These are phyloP conservation scores for Aechmea fasciata DNA, from an alignment of 176 grass and related monocot genomes.

Conservation along the genomic window DNA sequence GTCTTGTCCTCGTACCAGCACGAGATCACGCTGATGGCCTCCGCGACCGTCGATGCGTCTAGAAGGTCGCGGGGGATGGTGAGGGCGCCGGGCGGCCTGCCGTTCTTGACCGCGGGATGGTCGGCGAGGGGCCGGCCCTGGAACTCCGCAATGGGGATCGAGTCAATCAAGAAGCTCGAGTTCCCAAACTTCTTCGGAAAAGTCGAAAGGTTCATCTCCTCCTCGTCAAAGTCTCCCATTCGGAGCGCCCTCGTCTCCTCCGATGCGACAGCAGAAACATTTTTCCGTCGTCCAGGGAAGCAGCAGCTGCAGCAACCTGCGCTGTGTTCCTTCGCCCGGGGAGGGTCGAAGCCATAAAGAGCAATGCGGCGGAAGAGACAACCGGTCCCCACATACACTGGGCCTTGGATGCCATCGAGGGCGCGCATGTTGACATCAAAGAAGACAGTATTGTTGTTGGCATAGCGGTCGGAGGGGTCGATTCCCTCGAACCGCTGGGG, in stretches of 20 bases:
- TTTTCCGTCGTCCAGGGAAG: constrained; percentile 63
- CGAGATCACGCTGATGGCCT: constrained; percentile 87
- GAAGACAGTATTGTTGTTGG: constrained; percentile 98
- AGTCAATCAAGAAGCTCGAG: constrained; percentile 72
- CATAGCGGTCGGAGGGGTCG: constrained; percentile 94
- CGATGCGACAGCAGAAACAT: constrained; percentile 13
- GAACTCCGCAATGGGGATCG: constrained; percentile 88
- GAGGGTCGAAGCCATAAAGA: constrained; percentile 88
- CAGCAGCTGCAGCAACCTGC: constrained; percentile 75
- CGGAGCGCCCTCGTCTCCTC: constrained; percentile 77
- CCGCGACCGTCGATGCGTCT: constrained; percentile 85
- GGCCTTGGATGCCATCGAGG: constrained; percentile 76
- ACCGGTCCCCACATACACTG: constrained; percentile 89
- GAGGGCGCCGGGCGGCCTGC: constrained; percentile 67
- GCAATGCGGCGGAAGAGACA: constrained; percentile 90
- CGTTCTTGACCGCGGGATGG: constrained; percentile 88
- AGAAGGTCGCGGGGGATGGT: constrained; percentile 81
- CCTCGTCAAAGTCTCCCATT: constrained; percentile 73
- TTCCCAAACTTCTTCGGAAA: constrained; percentile 97
- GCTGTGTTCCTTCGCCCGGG: constrained; percentile 68
- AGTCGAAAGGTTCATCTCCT: constrained; percentile 83
- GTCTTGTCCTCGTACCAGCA: constrained; percentile 99
- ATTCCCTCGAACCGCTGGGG: constrained; percentile 97
- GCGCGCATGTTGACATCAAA: constrained; percentile 97
- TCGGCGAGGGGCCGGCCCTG: constrained; percentile 95